These are phyloP conservation scores for Rhododendron molle DNA, from an alignment of 148 eudicot species.

Conservation along the genomic window DNA sequence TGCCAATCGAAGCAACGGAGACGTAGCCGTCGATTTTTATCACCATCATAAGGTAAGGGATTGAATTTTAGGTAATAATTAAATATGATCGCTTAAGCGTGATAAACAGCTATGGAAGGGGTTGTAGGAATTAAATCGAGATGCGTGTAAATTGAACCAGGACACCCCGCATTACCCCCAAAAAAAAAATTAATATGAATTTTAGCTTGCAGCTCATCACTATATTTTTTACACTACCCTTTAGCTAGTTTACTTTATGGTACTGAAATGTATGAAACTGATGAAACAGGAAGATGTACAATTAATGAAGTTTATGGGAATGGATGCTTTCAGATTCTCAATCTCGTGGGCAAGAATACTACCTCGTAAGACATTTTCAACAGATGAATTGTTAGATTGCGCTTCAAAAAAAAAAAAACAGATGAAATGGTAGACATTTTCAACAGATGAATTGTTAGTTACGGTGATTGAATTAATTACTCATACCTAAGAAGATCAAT, in stretches of 20 bases:
- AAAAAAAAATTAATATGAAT: background rate
- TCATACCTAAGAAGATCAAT: no score
- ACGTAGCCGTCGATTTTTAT: conserved; percentile 22
- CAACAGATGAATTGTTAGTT: background rate
- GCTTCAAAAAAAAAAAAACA: no score
- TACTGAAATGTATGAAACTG: background rate
- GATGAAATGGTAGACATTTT: no score
- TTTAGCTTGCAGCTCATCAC: background rate
- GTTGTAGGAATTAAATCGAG: no score
- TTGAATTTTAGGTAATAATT: background rate
- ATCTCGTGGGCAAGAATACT: conserved; percentile 28
- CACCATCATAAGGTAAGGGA: conserved; percentile 18
- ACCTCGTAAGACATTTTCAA: conserved; percentile 15
- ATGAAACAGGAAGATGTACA: conserved; percentile 18
- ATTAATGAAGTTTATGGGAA: conserved; percentile 14
- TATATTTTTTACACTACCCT: background rate
- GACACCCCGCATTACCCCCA: no score
- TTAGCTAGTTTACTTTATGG: background rate
- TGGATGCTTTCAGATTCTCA: conserved; percentile 29
- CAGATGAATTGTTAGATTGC: background rate
- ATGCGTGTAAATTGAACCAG: accelerated
- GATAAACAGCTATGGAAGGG: no score
- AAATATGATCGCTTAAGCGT: background rate
- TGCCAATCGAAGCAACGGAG: conserved; percentile 10
- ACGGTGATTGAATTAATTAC: no score